Percentiles rank a stretch among this genome's conserved stretches.
Evolutionary conservation across 2,329 filamentous ascomycete species (phyloP).

Genomic region (Graphilbum ipis-grandicollis): DNA sequence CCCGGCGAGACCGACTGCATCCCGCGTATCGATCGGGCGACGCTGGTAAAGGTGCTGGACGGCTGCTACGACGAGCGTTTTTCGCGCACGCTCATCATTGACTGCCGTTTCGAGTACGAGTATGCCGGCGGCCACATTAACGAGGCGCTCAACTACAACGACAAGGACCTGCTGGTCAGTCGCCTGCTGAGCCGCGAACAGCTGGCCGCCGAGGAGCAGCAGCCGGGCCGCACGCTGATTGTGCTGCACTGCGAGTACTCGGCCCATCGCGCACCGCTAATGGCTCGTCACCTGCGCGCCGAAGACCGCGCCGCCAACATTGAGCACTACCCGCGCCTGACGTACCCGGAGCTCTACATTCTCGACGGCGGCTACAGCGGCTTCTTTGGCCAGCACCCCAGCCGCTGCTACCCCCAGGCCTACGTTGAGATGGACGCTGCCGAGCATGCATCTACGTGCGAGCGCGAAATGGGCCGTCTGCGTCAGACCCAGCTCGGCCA

Average conservation of each 20-base stretch:
- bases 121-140: constrained; percentile 93
- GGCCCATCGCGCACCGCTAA: constrained; percentile 84
- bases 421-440: constrained; percentile 95
- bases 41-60: constrained; percentile 73
- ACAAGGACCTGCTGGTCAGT: constrained; percentile 71
- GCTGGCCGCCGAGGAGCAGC: no score
- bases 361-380: constrained; percentile 89
- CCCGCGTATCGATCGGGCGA: constrained; percentile 69
- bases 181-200: constrained; percentile 55
- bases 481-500: constrained; percentile 73
- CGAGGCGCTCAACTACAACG: constrained; percentile 88
- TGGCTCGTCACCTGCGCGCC: constrained; percentile 85
- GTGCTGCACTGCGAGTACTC: constrained; percentile 99
- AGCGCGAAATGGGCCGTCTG: constrained; percentile 84
- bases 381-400: constrained; percentile 67
- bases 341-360: constrained; percentile 96
- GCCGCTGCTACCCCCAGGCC: constrained; percentile 79
- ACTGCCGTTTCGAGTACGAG: constrained; percentile 98
- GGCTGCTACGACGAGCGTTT: constrained; percentile 63
- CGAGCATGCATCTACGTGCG: constrained; percentile 81
- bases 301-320: constrained; percentile 75
- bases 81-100: constrained; percentile 72
- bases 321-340: constrained; percentile 71
- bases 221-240: constrained; percentile 63
- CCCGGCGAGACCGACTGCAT: constrained; percentile 72